These are phyloP conservation scores for Phaseolus coccineus DNA, from an alignment of 331 rosid genomes.

Conservation along the genomic window DNA sequence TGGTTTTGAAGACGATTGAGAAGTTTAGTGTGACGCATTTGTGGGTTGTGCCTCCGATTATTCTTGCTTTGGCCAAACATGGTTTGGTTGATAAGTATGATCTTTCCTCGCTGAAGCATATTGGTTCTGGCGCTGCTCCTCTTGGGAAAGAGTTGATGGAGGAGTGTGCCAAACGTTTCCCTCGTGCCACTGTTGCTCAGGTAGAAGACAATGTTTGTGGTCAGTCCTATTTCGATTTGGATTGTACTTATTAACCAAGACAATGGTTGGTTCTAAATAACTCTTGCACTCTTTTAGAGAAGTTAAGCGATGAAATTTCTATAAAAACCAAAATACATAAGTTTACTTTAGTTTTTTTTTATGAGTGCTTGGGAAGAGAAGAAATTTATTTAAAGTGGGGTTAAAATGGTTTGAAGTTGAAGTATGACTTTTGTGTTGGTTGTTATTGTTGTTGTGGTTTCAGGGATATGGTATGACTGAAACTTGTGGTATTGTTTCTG, in stretches of 20 bases:
- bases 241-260: background rate
- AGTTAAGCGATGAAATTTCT: background rate
- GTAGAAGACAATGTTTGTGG: background rate
- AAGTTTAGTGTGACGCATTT: constrained; percentile 63
- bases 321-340: background rate
- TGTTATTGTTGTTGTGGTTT: constrained; percentile 38
- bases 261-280: background rate
- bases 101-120: constrained; percentile 64
- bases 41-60: constrained; percentile 83
- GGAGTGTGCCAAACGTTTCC: constrained; percentile 66
- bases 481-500: constrained; percentile 71
- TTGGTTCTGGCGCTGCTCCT: constrained; percentile 92
- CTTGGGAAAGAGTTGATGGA: constrained; percentile 82
- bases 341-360: background rate
- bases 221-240: background rate
- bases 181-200: constrained; percentile 63
- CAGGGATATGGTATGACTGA: constrained; percentile 98
- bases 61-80: constrained; percentile 74
- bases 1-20: constrained; percentile 63
- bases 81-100: constrained; percentile 63
- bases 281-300: background rate
- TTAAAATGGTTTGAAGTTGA: background rate
- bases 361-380: background rate
- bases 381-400: background rate
- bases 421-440: background rate